Conservation (phyloP, 129 eudicot species). For the Tagetes erecta region DNA sequence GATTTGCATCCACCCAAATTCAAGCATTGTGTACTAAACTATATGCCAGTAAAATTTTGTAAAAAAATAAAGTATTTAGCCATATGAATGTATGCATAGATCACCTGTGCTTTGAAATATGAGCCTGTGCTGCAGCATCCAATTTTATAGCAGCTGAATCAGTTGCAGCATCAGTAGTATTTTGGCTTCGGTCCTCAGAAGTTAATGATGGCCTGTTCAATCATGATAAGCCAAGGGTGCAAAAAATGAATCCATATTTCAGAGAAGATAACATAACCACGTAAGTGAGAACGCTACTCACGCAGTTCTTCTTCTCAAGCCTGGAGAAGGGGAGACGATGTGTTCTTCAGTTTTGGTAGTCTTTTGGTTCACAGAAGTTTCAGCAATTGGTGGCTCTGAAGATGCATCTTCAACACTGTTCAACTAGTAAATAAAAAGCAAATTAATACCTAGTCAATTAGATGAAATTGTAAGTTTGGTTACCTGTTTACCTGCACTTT, state of each 20-base stretch:
- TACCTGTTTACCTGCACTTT: too few species aligned
- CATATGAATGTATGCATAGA: slow-evolving; percentile 6
- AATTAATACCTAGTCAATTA: slow-evolving; percentile 2
- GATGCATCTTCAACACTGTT: slow-evolving; percentile 8
- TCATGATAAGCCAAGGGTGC: neutral
- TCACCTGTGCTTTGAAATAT: slow-evolving; percentile 89
- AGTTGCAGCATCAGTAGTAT: slow-evolving; percentile 37
- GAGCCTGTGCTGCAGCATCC: slow-evolving; percentile 78
- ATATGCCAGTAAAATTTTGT: neutral
- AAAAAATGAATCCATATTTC: neutral
- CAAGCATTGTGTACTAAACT: neutral
- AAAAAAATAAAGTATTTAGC: neutral
- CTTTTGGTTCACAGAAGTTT: slow-evolving; percentile 29
- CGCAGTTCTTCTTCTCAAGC: slow-evolving; percentile 78
- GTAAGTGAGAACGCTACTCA: slow-evolving; percentile 33
- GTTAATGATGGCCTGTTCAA: slow-evolving; percentile 46
- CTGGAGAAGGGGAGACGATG: slow-evolving; percentile 40
- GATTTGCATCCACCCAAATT: neutral
- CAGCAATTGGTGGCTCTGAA: slow-evolving; percentile 38
- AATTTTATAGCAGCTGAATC: slow-evolving; percentile 57
- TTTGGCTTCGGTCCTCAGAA: slow-evolving; percentile 43
- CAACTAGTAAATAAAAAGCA: slow-evolving; percentile 30
- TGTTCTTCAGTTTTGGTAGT: slow-evolving; percentile 50
- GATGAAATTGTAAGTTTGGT: neutral
- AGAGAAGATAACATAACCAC: neutral